Evolutionary conservation across 192 early-diverging fungal species (phyloP).

Genomic region (Umbelopsis ramanniana): DNA sequence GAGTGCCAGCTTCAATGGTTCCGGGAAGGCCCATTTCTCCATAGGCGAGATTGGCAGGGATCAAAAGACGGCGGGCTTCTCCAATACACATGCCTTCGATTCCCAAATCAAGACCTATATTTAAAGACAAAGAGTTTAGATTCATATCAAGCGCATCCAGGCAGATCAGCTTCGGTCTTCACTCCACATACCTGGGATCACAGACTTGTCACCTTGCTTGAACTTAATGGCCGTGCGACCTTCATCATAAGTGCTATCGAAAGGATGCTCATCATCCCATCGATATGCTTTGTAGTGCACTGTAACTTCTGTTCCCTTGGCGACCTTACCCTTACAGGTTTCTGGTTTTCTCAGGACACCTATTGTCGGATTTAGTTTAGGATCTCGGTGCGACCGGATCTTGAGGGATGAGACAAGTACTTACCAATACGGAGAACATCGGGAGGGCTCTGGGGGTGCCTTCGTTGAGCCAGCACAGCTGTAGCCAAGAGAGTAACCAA

Average conservation of each 20-base stretch:
- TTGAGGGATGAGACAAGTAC: not conserved
- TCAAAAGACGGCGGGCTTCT: conserved; percentile 34
- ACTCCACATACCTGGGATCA: conserved; percentile 3
- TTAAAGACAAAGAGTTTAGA: not conserved
- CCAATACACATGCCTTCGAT: conserved; percentile 34
- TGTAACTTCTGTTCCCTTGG: conserved; percentile 13
- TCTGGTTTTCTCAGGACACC: conserved; percentile 18
- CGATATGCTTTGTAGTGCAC: conserved; percentile 24
- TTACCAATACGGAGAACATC: not conserved
- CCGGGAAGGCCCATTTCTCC: conserved; percentile 29
- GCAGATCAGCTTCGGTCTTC: no score
- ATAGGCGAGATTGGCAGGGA: conserved; percentile 33
- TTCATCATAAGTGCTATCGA: conserved; percentile 29
- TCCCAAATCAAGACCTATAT: conserved; percentile 30
- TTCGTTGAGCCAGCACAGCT: conserved; percentile 1
- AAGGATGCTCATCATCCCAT: conserved; percentile 26
- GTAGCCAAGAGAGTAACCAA: conserved; percentile 7
- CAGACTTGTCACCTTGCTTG: conserved; percentile 6
- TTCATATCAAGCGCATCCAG: not conserved
- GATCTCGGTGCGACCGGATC: not conserved
- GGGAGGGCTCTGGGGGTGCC: not conserved
- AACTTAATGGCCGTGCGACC: not conserved
- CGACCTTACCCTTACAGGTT: conserved; percentile 1
- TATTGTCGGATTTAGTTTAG: not conserved
- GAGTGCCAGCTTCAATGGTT: conserved; percentile 17